A percentile compares a stretch with the other conserved stretches of the same genome.
Evolutionary conservation across 805 yeast genomes (phyloP).

Genomic region (Scheffersomyces stipitis): DNA sequence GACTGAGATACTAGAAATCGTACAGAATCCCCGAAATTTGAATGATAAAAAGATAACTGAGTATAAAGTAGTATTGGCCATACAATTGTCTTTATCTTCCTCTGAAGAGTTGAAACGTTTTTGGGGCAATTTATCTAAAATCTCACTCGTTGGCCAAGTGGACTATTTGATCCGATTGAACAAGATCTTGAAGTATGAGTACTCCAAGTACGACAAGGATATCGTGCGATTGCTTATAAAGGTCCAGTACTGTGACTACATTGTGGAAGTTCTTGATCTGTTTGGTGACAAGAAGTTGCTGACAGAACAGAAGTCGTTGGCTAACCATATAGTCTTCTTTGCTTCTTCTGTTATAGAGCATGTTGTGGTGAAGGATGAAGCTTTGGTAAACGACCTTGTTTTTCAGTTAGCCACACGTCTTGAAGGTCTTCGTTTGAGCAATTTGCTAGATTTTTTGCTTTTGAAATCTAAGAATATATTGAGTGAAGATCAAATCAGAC

Average conservation of each 20-base stretch:
- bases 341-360: constrained; percentile 1
- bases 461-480: constrained; percentile 8
- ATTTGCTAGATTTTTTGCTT: constrained; percentile 13
- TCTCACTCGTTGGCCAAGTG: constrained; percentile 9
- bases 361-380: neutral
- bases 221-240: constrained; percentile 10
- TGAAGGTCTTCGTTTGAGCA: constrained; percentile 9
- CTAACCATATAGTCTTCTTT: constrained; percentile 10
- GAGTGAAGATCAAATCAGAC: constrained; percentile 2
- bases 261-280: constrained; percentile 5
- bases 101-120: constrained; percentile 17
- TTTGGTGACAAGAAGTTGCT: constrained; percentile 1
- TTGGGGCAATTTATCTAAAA: constrained; percentile 19
- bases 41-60: constrained; percentile 5
- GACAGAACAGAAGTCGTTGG: constrained; percentile 2
- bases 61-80: constrained; percentile 13
- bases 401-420: constrained; percentile 6
- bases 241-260: constrained; percentile 13
- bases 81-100: constrained; percentile 18
- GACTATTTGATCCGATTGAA: constrained; percentile 12
- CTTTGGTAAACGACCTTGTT: constrained; percentile 4
- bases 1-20: constrained; percentile 23
- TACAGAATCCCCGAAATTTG: constrained; percentile 1
- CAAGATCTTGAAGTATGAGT: constrained; percentile 2
- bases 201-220: constrained; percentile 4